Base-by-base conservation (phyloP, 2,329 filamentous ascomycete species). In the Aspergillus ibericus region DNA sequence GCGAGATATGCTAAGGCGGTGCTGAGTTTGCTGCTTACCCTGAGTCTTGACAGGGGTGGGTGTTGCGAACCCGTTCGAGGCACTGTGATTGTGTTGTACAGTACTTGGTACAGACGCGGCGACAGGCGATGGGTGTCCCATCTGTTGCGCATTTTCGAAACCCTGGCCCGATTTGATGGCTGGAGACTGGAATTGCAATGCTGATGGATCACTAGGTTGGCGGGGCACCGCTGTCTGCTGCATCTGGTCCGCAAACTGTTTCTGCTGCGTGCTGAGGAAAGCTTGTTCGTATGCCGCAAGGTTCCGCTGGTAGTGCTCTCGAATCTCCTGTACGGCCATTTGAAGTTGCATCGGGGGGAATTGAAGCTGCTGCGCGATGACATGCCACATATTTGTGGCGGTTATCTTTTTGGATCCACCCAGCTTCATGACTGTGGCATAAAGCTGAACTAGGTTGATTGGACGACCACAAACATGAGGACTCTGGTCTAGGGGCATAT, bases 401-500 rank as follows among this genome's bases (percentile, higher is more conserved):
- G 86, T 88, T 3, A 96, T 86, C 60, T 83, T 85, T 66, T 89
- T 90, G 56, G 89, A 95, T 5, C 92, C 92, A 22, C 90, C 91
- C 64, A 85, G 82, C 67, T 90, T 93, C 65, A 88, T 84, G 1
- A 96, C 90, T 0, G 85, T 81, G 60, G 88, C 85, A 73, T 96
- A 98, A 3, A 98, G 80, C 60, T 88, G 84, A 69, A 91, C 85
- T 12, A 97, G 77, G 66, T 89, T 88, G 36, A 98, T 81, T 0
- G 84, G 84, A 10, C 91, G 87, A 54, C 92, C 90, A 54, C 85
- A 88, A 22, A 96, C 84, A 20, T 85, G 78, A 0, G 93, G 93
- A 61, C 87, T 89, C 1, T 84, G 79, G 48, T 96, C 92, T 51
- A 98, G 81, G 0, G 87, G 88, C 16, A 91, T 80, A 32, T 88